Percentiles rank a stretch among this genome's conserved stretches.
Conservation (phyloP, 2,329 filamentous ascomycete genomes). For the Ascochyta lentis region DNA sequence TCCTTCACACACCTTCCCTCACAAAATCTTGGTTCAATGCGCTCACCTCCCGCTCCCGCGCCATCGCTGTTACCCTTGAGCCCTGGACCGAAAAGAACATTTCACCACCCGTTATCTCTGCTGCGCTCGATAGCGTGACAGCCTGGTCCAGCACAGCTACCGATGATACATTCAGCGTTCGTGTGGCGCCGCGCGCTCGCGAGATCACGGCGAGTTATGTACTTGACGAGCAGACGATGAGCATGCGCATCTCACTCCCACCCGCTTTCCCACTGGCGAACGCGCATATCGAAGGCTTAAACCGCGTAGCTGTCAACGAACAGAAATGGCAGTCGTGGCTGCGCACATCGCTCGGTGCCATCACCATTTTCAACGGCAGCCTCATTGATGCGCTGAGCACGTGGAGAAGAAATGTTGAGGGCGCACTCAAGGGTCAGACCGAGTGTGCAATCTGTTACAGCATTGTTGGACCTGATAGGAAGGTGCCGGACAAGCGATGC, state of each 20-base stretch:
- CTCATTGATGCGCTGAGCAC: conserved; percentile 85
- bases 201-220: conserved; percentile 87
- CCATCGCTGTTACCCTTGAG: conserved; percentile 80
- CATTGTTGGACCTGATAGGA: conserved; percentile 86
- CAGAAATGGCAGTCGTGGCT: conserved; percentile 94
- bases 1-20: conserved; percentile 78
- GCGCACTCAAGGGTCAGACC: conserved; percentile 87
- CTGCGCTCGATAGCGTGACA: conserved; percentile 71
- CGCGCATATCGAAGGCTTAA: conserved; percentile 77
- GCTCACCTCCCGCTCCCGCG: conserved; percentile 76
- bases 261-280: conserved; percentile 81
- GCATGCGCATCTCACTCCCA: conserved; percentile 82
- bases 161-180: conserved; percentile 66
- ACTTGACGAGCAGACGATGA: conserved; percentile 84
- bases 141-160: conserved; percentile 61
- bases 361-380: conserved; percentile 89
- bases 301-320: conserved; percentile 86
- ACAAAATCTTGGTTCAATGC: conserved; percentile 78
- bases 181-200: conserved; percentile 71
- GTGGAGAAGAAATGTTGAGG: conserved; percentile 86
- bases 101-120: conserved; percentile 71
- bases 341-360: conserved; percentile 85
- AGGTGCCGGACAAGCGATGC: conserved; percentile 90
- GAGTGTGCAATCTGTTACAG: conserved; percentile 98
- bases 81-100: conserved; percentile 82